These are phyloP conservation scores for Cladosporium oxysporum DNA, from an alignment of 2,329 filamentous ascomycete species.

Conservation along the genomic window DNA sequence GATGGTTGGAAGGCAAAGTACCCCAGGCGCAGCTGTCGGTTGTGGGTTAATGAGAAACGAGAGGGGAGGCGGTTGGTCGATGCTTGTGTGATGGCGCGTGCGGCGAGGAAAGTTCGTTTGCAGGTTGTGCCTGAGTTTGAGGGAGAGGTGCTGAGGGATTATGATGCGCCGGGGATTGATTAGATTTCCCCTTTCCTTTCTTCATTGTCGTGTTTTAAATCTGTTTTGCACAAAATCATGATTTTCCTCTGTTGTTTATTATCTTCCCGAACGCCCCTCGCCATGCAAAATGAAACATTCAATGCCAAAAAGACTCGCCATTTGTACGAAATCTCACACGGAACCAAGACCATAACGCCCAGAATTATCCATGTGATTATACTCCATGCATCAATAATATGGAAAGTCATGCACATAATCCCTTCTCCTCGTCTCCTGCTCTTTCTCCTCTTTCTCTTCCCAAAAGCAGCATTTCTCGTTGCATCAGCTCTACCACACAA, in stretches of 20 bases:
- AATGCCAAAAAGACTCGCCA: background rate
- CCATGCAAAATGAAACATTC: background rate
- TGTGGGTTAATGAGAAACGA: background rate
- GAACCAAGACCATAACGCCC: background rate
- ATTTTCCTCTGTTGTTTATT: background rate
- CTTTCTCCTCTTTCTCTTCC: background rate
- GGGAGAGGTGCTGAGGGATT: background rate
- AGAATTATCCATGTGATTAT: background rate
- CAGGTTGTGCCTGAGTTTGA: background rate
- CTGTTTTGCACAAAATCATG: background rate
- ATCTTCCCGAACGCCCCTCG: background rate
- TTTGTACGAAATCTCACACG: background rate
- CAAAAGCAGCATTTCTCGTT: background rate
- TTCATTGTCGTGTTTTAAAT: no score
- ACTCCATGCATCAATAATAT: background rate
- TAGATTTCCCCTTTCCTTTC: background rate
- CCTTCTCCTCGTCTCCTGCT: background rate
- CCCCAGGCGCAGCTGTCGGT: background rate
- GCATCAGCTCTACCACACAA: slow-evolving; percentile 1
- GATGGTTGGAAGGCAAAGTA: background rate
- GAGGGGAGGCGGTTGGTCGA: background rate
- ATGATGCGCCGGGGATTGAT: background rate
- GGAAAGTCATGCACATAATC: background rate
- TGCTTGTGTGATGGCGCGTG: background rate
- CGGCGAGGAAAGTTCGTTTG: background rate